Percentiles rank a stretch among this genome's conserved stretches.
These are phyloP conservation scores for Fusarium sororula DNA, from an alignment of 2,329 filamentous ascomycete genomes.

Conservation along the genomic window DNA sequence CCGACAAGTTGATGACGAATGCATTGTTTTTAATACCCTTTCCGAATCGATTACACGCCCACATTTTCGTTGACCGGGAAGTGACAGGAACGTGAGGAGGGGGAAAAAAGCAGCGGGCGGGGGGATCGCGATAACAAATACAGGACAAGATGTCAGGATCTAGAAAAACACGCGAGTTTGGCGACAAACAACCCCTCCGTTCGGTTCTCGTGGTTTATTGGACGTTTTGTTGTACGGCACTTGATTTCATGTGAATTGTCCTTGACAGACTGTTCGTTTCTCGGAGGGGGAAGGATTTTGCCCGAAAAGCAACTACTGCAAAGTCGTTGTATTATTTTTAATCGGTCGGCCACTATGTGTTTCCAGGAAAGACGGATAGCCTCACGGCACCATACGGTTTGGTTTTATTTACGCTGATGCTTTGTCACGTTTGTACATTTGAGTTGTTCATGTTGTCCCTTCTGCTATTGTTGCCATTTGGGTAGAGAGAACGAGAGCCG, in stretches of 20 bases:
- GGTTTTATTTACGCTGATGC: slow-evolving; percentile 34
- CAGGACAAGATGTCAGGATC: slow-evolving; percentile 34
- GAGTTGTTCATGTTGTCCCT: slow-evolving; percentile 8
- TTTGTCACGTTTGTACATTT: slow-evolving; percentile 31
- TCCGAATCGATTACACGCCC: slow-evolving; percentile 20
- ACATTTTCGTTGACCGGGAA: slow-evolving; percentile 31
- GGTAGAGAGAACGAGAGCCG: not conserved
- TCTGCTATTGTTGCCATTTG: slow-evolving; percentile 1
- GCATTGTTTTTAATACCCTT: slow-evolving; percentile 32
- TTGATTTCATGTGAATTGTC: slow-evolving; percentile 21
- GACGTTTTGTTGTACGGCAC: slow-evolving; percentile 14
- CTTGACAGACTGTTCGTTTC: slow-evolving; percentile 21
- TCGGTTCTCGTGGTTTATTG: slow-evolving; percentile 26
- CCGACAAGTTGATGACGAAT: slow-evolving; percentile 32
- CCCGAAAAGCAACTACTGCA: slow-evolving; percentile 27
- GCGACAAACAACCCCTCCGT: slow-evolving; percentile 43
- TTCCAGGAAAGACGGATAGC: slow-evolving; percentile 50
- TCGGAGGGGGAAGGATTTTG: slow-evolving; percentile 13
- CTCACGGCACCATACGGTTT: slow-evolving; percentile 50
- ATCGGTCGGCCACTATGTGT: slow-evolving; percentile 42
- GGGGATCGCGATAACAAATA: slow-evolving; percentile 31
- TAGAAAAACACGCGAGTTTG: slow-evolving; percentile 45
- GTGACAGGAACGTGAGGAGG: slow-evolving; percentile 29
- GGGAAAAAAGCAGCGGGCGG: slow-evolving; percentile 17
- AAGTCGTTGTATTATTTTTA: slow-evolving; percentile 35